phyloP scores from a whole-genome alignment of 2,329 filamentous ascomycete species.

The Penicillium sp. region DNA sequence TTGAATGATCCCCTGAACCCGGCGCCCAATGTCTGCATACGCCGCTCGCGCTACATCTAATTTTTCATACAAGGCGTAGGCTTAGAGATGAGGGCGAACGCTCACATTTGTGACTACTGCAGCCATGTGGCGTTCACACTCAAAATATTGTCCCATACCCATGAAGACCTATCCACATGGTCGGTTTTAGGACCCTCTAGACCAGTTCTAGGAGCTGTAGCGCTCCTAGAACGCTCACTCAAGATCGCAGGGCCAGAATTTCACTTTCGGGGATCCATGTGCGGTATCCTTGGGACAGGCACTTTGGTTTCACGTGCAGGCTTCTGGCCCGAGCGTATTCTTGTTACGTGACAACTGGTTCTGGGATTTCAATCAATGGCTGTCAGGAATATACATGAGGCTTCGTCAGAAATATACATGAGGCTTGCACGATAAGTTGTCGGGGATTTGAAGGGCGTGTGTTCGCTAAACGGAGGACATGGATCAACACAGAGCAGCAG shows the following conservation, averaged over 20 bases:
- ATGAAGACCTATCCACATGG: neutral
- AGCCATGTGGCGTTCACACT: neutral
- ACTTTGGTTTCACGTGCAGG: neutral
- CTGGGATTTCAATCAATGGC: too few species aligned
- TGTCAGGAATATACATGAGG: too few species aligned
- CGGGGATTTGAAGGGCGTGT: too few species aligned
- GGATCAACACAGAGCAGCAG: too few species aligned
- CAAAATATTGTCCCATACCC: neutral
- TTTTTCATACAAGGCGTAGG: neutral
- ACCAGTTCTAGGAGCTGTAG: neutral
- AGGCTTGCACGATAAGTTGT: too few species aligned
- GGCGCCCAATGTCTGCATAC: neutral
- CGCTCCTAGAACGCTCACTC: neutral
- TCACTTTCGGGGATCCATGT: neutral
- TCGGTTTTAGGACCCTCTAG: neutral
- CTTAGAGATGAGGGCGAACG: neutral
- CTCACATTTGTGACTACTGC: neutral
- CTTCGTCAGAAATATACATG: too few species aligned
- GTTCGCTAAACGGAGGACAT: too few species aligned
- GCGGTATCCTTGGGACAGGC: too few species aligned
- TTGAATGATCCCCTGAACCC: neutral
- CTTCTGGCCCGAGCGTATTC: neutral
- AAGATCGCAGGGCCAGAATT: neutral
- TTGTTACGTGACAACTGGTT: neutral
- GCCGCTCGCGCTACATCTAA: neutral